Base-by-base conservation (phyloP, 179 eudicot species). In the Heliamphora pulchella region DNA sequence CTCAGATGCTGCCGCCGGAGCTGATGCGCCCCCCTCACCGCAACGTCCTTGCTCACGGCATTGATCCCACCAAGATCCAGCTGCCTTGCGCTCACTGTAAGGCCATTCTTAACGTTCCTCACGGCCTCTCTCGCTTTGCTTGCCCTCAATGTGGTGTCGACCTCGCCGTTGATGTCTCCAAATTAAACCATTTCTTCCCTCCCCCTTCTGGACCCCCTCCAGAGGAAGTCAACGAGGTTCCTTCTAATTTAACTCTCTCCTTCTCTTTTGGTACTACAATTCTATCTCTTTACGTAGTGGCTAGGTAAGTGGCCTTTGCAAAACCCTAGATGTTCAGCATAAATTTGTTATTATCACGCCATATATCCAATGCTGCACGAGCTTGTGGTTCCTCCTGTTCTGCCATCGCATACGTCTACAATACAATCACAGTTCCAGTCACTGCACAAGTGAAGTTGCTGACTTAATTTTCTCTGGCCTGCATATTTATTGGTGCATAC, bases 161-260 rank as follows among this genome's bases (percentile, higher is more conserved):
- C 64, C 96, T 94, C 7, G 94, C 92, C 2, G 89, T 96, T 41
- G 96, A 96, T 80, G 74, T 91, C 10, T 90, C 97, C 5, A 92
- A 91, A 74, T 74, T 89, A 53, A 85, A 85, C 81, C 94, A 89
- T 77, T 79, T 88, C 64, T 80, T 80, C 48, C 58, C 83, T 13
- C 73, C 79, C 61, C 87, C 77, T 11, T 76, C 81, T 73, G 81
- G 86, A 1, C 91, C 83, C 8, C 92, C 91, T 59, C 85, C 89
- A 3, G 98, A 96, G 78, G 98, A 96, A 86, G 88, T 94, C 86
- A 94, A 96, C 79, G 99, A 96, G 99, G 99, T 96, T 79, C 86
- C 73, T 69, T 8, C 4, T 67, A 78, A 41, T 5, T 31, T 80
- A 67, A 15, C 13, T 58, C 9, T 0, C 58, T 55, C 22, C 18